phyloP scores from a whole-genome alignment of 805 yeast genomes.

The Cyberlindnera subsufficiens region DNA sequence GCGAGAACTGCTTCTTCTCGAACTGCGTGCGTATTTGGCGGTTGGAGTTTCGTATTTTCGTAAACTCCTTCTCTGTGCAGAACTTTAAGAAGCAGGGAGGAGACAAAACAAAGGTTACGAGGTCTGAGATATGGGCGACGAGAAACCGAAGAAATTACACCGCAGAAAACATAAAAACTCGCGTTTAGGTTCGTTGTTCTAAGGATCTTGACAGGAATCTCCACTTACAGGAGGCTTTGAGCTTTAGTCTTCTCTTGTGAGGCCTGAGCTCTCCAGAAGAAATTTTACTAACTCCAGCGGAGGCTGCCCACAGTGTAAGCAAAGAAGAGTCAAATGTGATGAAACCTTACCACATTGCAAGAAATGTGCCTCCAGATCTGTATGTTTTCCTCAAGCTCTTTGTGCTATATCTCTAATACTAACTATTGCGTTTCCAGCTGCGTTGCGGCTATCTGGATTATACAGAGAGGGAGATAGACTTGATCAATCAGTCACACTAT shows the following conservation, averaged over 20 bases:
- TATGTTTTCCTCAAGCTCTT: conserved; percentile 3
- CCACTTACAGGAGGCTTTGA: too few species aligned
- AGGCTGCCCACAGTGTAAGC: conserved; percentile 65
- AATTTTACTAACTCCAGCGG: conserved; percentile 11
- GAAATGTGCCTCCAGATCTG: conserved; percentile 33
- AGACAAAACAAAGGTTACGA: too few species aligned
- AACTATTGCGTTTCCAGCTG: not conserved
- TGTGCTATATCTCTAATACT: not conserved
- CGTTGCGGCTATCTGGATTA: conserved; percentile 17
- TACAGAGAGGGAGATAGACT: conserved; percentile 8
- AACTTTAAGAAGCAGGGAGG: too few species aligned
- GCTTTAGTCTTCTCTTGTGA: too few species aligned
- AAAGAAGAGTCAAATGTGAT: conserved; percentile 57
- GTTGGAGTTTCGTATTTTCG: too few species aligned
- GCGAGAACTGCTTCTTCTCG: not conserved
- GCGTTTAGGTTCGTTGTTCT: conserved; percentile 12
- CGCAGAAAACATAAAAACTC: conserved; percentile 62
- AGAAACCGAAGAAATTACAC: conserved; percentile 4
- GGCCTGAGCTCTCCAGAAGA: not conserved
- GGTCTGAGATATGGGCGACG: not conserved
- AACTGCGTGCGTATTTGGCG: too few species aligned
- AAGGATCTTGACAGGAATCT: not conserved
- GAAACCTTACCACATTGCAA: conserved; percentile 50
- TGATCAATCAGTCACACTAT: conserved; percentile 9
- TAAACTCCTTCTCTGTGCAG: too few species aligned